Evolutionary conservation across 2,329 filamentous ascomycete genomes (phyloP).

Genomic region (Penicillium nordicum): DNA sequence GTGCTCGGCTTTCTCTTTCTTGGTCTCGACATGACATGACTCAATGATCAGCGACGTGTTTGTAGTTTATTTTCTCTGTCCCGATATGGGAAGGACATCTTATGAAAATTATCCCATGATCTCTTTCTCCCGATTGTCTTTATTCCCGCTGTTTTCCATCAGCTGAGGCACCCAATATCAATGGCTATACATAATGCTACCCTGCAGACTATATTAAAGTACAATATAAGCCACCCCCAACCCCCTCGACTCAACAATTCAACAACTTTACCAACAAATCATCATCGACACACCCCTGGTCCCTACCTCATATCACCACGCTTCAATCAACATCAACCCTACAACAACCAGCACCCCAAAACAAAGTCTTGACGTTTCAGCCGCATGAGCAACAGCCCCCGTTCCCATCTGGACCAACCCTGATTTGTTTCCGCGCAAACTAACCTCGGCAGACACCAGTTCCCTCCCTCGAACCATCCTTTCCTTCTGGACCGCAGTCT

Average conservation of each 20-base stretch:
- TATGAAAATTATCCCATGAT: neutral
- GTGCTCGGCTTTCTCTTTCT: neutral
- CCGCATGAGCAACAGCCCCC: neutral
- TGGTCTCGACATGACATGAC: constrained; percentile 22
- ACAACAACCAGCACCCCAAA: neutral
- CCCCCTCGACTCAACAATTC: neutral
- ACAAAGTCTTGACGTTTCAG: constrained; percentile 7
- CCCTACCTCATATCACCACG: neutral
- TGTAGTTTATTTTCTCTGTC: constrained; percentile 20
- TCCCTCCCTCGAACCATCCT: neutral
- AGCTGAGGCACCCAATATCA: neutral
- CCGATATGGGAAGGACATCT: constrained; percentile 6
- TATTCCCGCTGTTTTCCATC: neutral
- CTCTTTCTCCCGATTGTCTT: neutral
- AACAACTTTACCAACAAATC: neutral
- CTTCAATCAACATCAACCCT: neutral
- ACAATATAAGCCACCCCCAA: neutral
- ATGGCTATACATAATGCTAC: neutral
- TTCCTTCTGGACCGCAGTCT: constrained; percentile 7
- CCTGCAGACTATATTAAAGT: neutral
- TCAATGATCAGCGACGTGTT: constrained; percentile 26
- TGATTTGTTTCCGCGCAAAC: neutral
- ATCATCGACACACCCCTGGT: neutral
- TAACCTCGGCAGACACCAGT: constrained; percentile 5
- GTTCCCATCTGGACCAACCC: constrained; percentile 4